A percentile compares a stretch with the other conserved stretches of the same genome.
Conservation (phyloP, 2,329 filamentous ascomycete species). For the Aspergillus piperis region DNA sequence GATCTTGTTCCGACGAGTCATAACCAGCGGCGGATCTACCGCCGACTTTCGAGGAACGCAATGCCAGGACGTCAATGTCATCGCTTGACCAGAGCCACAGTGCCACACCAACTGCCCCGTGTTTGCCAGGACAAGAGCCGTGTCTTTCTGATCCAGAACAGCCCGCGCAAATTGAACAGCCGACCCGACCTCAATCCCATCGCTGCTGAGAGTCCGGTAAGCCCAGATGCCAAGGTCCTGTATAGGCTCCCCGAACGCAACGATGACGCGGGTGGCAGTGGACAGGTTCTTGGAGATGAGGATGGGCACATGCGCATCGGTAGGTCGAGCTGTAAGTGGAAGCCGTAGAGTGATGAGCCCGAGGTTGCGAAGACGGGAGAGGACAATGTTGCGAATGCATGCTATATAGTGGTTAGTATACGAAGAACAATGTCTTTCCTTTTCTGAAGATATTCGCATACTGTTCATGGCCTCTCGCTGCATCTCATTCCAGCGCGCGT, state of each 20-base stretch:
- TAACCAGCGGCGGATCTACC: conserved; percentile 57
- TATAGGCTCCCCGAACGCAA: conserved; percentile 71
- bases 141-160: conserved; percentile 36
- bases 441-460: conserved; percentile 32
- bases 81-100: conserved; percentile 59
- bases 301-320: conserved; percentile 67
- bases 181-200: conserved; percentile 71
- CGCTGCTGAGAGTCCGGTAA: conserved; percentile 64
- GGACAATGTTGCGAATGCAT: conserved; percentile 63
- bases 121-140: conserved; percentile 70
- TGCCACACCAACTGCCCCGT: conserved; percentile 77
- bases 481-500: conserved; percentile 73
- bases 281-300: conserved; percentile 61
- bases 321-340: conserved; percentile 54
- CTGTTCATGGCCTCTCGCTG: conserved; percentile 75
- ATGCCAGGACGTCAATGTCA: conserved; percentile 61
- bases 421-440: no score
- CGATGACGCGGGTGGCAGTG: conserved; percentile 63
- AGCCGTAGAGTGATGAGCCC: conserved; percentile 64
- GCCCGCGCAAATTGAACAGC: conserved; percentile 63
- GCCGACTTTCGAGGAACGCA: conserved; percentile 63
- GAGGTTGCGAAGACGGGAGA: conserved; percentile 61
- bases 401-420: conserved; percentile 17
- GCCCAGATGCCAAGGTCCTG: conserved; percentile 77
- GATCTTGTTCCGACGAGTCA: conserved; percentile 62